Base-by-base conservation (phyloP, 331 rosid genomes). In the Acacia concinna region DNA sequence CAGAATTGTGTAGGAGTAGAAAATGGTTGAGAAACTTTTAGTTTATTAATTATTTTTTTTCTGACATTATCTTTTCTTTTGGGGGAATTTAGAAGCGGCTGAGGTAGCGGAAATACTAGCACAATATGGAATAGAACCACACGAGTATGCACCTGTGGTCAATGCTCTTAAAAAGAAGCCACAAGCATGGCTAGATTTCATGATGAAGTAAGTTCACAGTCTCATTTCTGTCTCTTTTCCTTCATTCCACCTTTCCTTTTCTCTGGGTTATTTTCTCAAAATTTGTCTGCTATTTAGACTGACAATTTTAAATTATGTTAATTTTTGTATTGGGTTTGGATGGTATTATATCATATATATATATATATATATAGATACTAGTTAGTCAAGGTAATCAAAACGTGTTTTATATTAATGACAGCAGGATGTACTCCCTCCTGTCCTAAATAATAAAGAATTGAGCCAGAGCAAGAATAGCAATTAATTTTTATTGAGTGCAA, bases 181-280 rank as follows among this genome's bases (percentile, higher is more conserved):
- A 44, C 91, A 91, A 76, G 97, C 98, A 32, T 94, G 98, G 98
- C 85, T 94, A 44, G 97, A 94, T 83, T 94, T 94, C 88, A 94
- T 92, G 98, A 92, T 94, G 98, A 94, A 89, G 98, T 94, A 80
- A 88, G 89, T 76, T 35, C n/a, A 6, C 34, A 5, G 30, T 72
- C 76, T 43, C 17, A 35, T 14, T 43, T 64, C 27, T 52, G 31
- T 65, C 20, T 14, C 3, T 67, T 35, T 9, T 37, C 7, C 12
- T 12, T 27, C 7, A 4, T 21, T 21, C 0, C n/a, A 20, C 28
- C 8, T 52, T 28, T 54, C 15, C 6, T 66, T 35, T 9, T 66
- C 8, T 1, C 15, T 9, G 9, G 4, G 4, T 20, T 20, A n/a
- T 2, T n/a, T 52, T 56, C n/a, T 23, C 8, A 0, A 3, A 8